phyloP scores from a whole-genome alignment of 495 filamentous ascomycete genomes.

The Tuber brumale region DNA sequence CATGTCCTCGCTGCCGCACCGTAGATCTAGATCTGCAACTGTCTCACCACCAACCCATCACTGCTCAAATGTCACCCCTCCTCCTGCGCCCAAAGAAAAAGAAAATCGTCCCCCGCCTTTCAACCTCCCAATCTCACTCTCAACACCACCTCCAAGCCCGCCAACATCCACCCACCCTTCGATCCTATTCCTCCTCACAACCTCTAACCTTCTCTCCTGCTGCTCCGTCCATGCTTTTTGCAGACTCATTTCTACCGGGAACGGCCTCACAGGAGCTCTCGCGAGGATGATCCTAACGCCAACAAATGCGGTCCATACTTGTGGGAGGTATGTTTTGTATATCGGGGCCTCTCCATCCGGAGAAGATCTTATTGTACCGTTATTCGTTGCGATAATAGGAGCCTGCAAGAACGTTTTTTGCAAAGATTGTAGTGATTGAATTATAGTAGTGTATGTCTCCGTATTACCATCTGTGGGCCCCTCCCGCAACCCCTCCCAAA shows the following conservation, averaged over 20 bases:
- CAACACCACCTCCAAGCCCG: conserved; percentile 3
- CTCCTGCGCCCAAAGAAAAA: neutral
- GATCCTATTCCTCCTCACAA: neutral
- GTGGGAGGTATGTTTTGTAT: neutral
- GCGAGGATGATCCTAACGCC: conserved; percentile 3
- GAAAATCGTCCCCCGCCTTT: conserved; percentile 2
- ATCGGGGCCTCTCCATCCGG: neutral
- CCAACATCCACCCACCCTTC: conserved; percentile 1
- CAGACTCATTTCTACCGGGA: neutral
- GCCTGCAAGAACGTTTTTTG: neutral
- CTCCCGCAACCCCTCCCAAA: conserved; percentile 4
- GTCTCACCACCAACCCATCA: neutral
- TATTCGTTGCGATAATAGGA: neutral
- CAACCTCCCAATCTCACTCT: conserved; percentile 1
- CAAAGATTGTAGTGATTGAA: neutral
- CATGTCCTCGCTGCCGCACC: neutral
- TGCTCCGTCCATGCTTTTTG: neutral
- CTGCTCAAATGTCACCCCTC: neutral
- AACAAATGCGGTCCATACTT: neutral
- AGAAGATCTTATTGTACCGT: neutral
- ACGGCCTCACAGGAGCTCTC: neutral
- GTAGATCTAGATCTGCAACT: neutral
- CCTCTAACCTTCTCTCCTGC: conserved; percentile 3
- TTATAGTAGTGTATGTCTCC: neutral
- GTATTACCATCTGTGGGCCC: neutral